Percentiles rank a stretch among this genome's conserved stretches.
These are phyloP conservation scores for Lepidopterella palustris DNA, from an alignment of 495 filamentous ascomycete species.

Conservation along the genomic window DNA sequence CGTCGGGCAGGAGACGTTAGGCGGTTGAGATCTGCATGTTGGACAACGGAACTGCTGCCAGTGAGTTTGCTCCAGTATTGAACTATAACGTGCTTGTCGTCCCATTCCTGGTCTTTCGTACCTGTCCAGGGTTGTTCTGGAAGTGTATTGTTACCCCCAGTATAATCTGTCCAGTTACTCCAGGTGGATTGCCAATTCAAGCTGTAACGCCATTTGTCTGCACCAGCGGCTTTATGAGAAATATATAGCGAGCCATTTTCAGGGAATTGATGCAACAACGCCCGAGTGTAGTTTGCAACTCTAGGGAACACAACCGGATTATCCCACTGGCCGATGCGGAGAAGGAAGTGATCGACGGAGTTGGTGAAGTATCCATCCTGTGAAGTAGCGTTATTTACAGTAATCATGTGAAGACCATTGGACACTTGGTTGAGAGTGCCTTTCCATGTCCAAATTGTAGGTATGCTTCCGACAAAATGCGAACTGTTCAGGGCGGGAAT, in stretches of 20 bases:
- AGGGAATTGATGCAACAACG: conserved; percentile 40
- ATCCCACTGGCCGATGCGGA: conserved; percentile 50
- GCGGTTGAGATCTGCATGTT: conserved; percentile 53
- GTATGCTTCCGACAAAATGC: conserved; percentile 44
- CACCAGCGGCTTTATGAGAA: conserved; percentile 56
- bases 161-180: conserved; percentile 54
- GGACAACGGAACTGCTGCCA: conserved; percentile 58
- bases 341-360: conserved; percentile 50
- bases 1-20: conserved; percentile 39
- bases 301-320: conserved; percentile 56
- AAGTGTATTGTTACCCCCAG: conserved; percentile 42
- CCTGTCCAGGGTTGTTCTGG: conserved; percentile 51
- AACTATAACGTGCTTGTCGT: conserved; percentile 58
- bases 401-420: conserved; percentile 60
- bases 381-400: conserved; percentile 50
- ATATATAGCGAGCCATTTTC: conserved; percentile 44
- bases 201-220: conserved; percentile 59
- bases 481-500: conserved; percentile 17
- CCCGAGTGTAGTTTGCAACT: conserved; percentile 53
- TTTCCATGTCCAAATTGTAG: conserved; percentile 49
- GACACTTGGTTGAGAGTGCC: conserved; percentile 53
- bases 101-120: conserved; percentile 55
- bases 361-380: conserved; percentile 41
- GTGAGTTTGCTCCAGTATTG: conserved; percentile 62
- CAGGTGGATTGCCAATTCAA: conserved; percentile 56